Evolutionary conservation across 1,284 basidiomycete species (phyloP).

Genomic region (Cronartium quercuum): DNA sequence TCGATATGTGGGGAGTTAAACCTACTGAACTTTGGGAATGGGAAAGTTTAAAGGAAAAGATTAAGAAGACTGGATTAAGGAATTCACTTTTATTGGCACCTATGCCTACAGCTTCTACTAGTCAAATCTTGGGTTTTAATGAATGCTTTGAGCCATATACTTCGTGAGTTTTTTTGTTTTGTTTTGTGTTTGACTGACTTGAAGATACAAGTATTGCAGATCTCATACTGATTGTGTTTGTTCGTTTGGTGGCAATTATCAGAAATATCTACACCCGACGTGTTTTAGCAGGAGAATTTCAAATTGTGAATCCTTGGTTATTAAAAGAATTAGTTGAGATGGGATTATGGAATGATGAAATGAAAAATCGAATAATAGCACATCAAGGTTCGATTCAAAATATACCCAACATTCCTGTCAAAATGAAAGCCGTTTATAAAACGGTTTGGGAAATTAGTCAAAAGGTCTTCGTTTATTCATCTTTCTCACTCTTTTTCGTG

Average conservation of each 20-base stretch:
- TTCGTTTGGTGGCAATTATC: constrained; percentile 40
- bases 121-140: constrained; percentile 97
- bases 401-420: constrained; percentile 74
- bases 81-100: constrained; percentile 94
- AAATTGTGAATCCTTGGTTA: constrained; percentile 97
- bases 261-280: constrained; percentile 98
- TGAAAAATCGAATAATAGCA: constrained; percentile 99
- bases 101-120: constrained; percentile 98
- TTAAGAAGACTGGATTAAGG: constrained; percentile 75
- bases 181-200: no score
- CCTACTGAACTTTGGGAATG: constrained; percentile 96
- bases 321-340: constrained; percentile 92
- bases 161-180: constrained; percentile 55
- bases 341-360: constrained; percentile 92
- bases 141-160: constrained; percentile 98
- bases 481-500: neutral
- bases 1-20: constrained; percentile 88
- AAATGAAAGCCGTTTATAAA: constrained; percentile 94
- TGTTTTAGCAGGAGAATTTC: constrained; percentile 99
- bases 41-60: constrained; percentile 77
- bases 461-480: constrained; percentile 59
- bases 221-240: neutral
- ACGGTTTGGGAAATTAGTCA: constrained; percentile 99
- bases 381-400: constrained; percentile 89
- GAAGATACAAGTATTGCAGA: no score